Conservation (phyloP, 108 stramenopile genomes). For the Cyclotella baltica region DNA sequence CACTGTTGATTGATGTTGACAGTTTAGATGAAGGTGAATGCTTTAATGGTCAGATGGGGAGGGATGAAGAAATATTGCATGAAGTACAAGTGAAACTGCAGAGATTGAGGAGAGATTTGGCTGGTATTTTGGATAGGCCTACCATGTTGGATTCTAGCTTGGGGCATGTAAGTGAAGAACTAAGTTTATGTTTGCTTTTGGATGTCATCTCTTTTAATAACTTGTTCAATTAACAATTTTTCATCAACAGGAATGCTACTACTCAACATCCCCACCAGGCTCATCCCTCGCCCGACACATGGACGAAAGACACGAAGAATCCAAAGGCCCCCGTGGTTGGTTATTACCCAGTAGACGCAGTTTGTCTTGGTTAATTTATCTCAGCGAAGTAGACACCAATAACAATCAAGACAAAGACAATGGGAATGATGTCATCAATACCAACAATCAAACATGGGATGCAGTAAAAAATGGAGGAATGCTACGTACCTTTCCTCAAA, state of each 20-base stretch:
- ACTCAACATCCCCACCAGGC: slow-evolving; percentile 30
- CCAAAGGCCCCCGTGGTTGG: slow-evolving; percentile 64
- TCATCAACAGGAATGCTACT: slow-evolving; percentile 42
- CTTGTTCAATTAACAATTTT: neutral
- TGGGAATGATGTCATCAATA: neutral
- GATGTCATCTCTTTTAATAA: neutral
- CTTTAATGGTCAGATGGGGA: neutral
- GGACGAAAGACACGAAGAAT: slow-evolving; percentile 67
- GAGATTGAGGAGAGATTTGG: slow-evolving; percentile 28
- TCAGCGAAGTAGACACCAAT: slow-evolving; percentile 33
- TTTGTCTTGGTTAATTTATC: slow-evolving; percentile 62
- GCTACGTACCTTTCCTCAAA: slow-evolving; percentile 49
- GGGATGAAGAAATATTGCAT: neutral
- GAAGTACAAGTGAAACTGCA: slow-evolving; percentile 26
- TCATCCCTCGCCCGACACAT: slow-evolving; percentile 49
- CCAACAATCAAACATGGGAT: neutral
- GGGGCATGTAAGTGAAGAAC: slow-evolving; percentile 32
- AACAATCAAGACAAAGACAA: neutral
- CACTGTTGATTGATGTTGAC: neutral
- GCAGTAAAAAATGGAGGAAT: slow-evolving; percentile 47
- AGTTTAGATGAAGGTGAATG: neutral
- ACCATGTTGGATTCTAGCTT: slow-evolving; percentile 39
- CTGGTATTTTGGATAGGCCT: slow-evolving; percentile 37
- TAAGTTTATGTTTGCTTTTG: neutral
- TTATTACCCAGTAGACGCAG: slow-evolving; percentile 52